Conservation (phyloP, 805 yeast genomes). For the Candida silvicultrix region DNA sequence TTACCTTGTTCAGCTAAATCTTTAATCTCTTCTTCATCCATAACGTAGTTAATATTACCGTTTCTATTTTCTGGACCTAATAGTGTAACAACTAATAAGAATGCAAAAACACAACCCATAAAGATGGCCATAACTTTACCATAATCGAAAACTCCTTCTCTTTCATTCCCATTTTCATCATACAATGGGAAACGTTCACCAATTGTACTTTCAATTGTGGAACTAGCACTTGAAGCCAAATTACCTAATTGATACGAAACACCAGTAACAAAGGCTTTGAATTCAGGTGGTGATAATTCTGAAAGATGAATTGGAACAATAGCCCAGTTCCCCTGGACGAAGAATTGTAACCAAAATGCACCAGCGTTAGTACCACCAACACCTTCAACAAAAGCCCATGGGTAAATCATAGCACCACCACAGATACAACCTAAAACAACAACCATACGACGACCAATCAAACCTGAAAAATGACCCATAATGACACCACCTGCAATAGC, state of each 20-base stretch:
- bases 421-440: slow-evolving; percentile 44
- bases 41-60: slow-evolving; percentile 20
- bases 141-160: slow-evolving; percentile 37
- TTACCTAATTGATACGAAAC: slow-evolving; percentile 64
- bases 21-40: slow-evolving; percentile 16
- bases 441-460: slow-evolving; percentile 49
- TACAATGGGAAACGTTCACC: slow-evolving; percentile 47
- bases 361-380: slow-evolving; percentile 51
- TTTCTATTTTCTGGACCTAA: slow-evolving; percentile 57
- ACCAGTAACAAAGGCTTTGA: slow-evolving; percentile 58
- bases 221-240: slow-evolving; percentile 58
- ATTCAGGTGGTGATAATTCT: slow-evolving; percentile 57
- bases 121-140: slow-evolving; percentile 62
- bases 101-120: slow-evolving; percentile 56
- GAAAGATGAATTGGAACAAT: slow-evolving; percentile 56
- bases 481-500: slow-evolving; percentile 51
- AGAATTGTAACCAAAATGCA: slow-evolving; percentile 54
- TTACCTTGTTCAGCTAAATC: slow-evolving; percentile 19
- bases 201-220: slow-evolving; percentile 61
- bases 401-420: slow-evolving; percentile 59
- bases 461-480: slow-evolving; percentile 49
- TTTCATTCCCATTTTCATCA: slow-evolving; percentile 23
- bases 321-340: slow-evolving; percentile 70
- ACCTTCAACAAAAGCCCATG: slow-evolving; percentile 48
- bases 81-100: slow-evolving; percentile 40